Evolutionary conservation across 192 early-diverging fungal species (phyloP), one percentile per base, ranked within the genome.

Genomic region (Ambispora gerdemannii): DNA sequence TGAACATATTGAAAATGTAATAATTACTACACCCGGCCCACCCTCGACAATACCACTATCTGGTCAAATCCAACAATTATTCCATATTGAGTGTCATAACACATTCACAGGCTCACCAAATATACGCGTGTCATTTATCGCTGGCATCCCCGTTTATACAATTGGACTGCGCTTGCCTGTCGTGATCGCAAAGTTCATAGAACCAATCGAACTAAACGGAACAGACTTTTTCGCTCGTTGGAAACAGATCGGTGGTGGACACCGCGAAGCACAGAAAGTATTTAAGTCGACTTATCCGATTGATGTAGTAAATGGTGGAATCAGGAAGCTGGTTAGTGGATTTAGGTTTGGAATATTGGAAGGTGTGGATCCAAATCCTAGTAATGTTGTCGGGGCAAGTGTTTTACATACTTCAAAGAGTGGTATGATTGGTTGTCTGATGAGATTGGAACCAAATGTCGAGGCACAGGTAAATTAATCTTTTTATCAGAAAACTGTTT

Each of bases 181-280:
- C 10, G 80, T 85, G 6, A 70, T 93, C 25, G 82, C 88, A 19
- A 96, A 97, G 66, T 99, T 99, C 70, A 84, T 95, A 71, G 90
- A 93, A 28, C 89, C 90, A 1, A 91, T 95, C 13, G 77, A 81
- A 38, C 85, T 99, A 53, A 71, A 87, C 25, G 84, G 89, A 4
- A 32, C 72, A 7, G 92, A 93, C 70, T 99, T 95, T 75, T 95
- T 98, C 71, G 75, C 80, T 11, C 83, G 97, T 20, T 99, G 97
- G 97, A 89, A 89, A 75, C 96, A 98, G 80, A 91, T 99, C 77
- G 95, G 95, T 28, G 94, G 92, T 0, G 76, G 92, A 0, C 88
- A 87, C 2, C 82, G 93, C 25, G 96, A 99, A 72, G 80, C 78
- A 20, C 93, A 95, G 78, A 78, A 76, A 24, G 82, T 95, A n/a